These are phyloP conservation scores for Trypanosomatidae sp. DNA, from an alignment of 208 protist species.

Conservation along the genomic window DNA sequence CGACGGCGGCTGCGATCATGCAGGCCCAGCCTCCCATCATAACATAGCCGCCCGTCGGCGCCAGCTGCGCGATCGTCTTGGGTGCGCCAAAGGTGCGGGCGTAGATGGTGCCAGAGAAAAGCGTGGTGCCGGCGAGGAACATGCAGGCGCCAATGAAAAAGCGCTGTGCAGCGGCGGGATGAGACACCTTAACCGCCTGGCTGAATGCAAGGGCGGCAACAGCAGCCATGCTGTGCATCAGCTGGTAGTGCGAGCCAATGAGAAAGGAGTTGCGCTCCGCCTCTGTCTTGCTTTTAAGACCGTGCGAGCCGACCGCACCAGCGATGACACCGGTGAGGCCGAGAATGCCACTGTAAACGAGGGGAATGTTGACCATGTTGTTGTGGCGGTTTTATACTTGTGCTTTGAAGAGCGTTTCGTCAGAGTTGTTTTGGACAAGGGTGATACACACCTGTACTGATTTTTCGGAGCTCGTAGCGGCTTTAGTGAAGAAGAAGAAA, in stretches of 20 bases:
- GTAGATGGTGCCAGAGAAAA: conserved; percentile 56
- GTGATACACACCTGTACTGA: no score
- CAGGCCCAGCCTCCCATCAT: conserved; percentile 51
- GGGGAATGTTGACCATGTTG: conserved; percentile 15
- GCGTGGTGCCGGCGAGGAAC: conserved; percentile 28
- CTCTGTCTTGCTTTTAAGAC: conserved; percentile 22
- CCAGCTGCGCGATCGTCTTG: conserved; percentile 25
- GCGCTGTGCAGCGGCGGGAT: conserved; percentile 17
- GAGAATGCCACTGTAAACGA: conserved; percentile 31
- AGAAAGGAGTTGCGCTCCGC: conserved; percentile 31
- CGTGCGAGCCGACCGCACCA: conserved; percentile 42
- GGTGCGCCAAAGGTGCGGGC: conserved; percentile 31
- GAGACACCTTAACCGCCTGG: conserved; percentile 3
- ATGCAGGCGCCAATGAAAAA: conserved; percentile 24
- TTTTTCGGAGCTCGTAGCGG: no score
- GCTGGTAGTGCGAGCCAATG: conserved; percentile 38
- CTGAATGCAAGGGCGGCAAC: conserved; percentile 21
- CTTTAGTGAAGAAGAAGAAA: no score
- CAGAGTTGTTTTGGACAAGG: no score
- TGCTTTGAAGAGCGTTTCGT: no score
- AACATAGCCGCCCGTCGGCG: conserved; percentile 35
- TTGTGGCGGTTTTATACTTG: no score
- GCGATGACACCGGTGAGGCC: conserved; percentile 36
- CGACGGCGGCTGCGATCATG: conserved; percentile 23
- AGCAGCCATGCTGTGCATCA: conserved; percentile 52